A percentile compares a stretch with the other conserved stretches of the same genome.
Conservation (phyloP, 768 basidiomycete species). For the Agaricus bisporus region DNA sequence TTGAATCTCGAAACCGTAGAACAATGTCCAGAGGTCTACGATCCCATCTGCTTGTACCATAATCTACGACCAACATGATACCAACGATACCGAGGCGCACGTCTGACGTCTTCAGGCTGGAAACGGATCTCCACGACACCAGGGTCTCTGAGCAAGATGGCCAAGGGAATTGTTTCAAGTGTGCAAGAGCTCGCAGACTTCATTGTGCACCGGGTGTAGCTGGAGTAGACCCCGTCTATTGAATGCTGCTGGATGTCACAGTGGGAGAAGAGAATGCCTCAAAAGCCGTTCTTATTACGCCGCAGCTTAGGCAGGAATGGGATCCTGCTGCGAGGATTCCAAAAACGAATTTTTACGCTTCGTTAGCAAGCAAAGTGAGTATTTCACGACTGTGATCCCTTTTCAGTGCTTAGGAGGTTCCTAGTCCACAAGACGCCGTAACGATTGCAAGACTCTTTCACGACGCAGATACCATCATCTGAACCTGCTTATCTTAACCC, state of each 20-base stretch:
- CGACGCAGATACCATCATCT: conserved; percentile 74
- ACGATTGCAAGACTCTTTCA: conserved; percentile 85
- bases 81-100: conserved; percentile 61
- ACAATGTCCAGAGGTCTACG: conserved; percentile 28
- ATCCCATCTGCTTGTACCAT: conserved; percentile 12
- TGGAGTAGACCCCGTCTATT: conserved; percentile 67
- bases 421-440: conserved; percentile 87
- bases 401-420: conserved; percentile 10
- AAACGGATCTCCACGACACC: conserved; percentile 58
- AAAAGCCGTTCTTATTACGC: conserved; percentile 73
- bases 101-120: conserved; percentile 80
- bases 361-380: conserved; percentile 97
- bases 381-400: background rate
- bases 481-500: conserved; percentile 90
- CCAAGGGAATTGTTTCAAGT: conserved; percentile 46
- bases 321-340: conserved; percentile 88
- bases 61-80: conserved; percentile 85
- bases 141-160: conserved; percentile 46
- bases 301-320: conserved; percentile 87
- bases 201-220: conserved; percentile 69
- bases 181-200: conserved; percentile 67
- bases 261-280: conserved; percentile 53
- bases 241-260: conserved; percentile 77
- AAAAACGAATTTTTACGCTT: conserved; percentile 85
- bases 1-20: background rate